These are phyloP conservation scores for Climacium dendroides DNA, from an alignment of 225 moss, liverwort and hornwort species.

Conservation along the genomic window DNA sequence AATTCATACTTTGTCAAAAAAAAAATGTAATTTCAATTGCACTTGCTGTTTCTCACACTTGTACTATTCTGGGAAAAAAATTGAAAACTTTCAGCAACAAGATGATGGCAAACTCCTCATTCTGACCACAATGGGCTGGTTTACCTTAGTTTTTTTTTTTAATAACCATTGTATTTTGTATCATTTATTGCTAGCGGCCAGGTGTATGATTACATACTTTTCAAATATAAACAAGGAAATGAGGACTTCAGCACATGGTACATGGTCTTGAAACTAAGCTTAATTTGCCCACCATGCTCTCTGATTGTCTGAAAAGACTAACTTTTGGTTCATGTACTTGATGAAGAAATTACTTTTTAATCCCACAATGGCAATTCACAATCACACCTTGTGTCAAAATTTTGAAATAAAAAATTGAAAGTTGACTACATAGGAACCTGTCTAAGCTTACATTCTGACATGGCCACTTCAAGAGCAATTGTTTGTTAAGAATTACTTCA, in stretches of 20 bases:
- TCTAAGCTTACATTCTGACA: neutral
- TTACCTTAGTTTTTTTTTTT: too few relatives aligned
- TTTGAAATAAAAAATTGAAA: neutral
- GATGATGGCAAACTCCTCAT: too few relatives aligned
- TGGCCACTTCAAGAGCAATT: neutral
- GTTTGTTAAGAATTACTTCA: neutral
- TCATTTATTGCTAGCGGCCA: too few relatives aligned
- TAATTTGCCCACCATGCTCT: fast-evolving
- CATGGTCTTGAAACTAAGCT: fast-evolving
- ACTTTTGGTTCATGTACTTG: fast-evolving
- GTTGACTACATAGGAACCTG: neutral
- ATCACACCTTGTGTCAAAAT: neutral
- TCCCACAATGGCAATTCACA: too few relatives aligned
- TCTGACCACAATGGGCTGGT: too few relatives aligned
- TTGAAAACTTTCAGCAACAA: too few relatives aligned
- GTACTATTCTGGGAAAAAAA: too few relatives aligned
- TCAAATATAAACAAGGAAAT: neutral
- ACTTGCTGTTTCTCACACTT: too few relatives aligned
- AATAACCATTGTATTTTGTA: too few relatives aligned
- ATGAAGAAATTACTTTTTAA: neutral
- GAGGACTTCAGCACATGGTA: neutral
- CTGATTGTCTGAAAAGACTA: fast-evolving
- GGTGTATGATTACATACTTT: neutral
- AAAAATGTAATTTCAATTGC: too few relatives aligned
- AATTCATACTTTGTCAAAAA: too few relatives aligned